Base-by-base conservation (phyloP, 257 asterid species). In the Lycium ferocissimum region DNA sequence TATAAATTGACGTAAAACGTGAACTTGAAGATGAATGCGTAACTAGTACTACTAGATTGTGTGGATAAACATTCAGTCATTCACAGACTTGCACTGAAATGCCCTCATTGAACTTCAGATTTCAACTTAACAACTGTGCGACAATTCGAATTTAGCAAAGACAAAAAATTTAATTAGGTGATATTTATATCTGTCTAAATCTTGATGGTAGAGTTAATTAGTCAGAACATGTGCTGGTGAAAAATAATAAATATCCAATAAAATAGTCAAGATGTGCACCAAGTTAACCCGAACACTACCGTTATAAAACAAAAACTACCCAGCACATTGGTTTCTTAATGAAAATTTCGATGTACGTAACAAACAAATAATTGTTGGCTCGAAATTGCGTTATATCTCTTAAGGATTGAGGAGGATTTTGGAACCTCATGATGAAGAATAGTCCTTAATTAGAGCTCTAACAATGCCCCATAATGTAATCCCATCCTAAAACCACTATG, bases 141-240 rank as follows among this genome's bases (percentile, higher is more conserved):
- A 58, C 26, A 17, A 1, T 58, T 58, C 26, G 18, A 17, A 58
- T 18, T 54, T 26, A 26, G 33, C 33, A 26, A 26, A n/a, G n/a
- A n/a, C n/a, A n/a, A n/a, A n/a, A n/a, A n/a, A n/a, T n/a, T n/a
- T n/a, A n/a, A n/a, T n/a, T n/a, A n/a, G n/a, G n/a, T 26, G 33
- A 26, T 26, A 26, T 26, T 26, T 26, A 26, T 26, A 26, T 26
- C 33, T 26, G 33, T 26, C 33, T 26, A 26, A 26, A 26, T 26
- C 33, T 26, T 26, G 33, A 26, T 1, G 33, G 33, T 26, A 26
- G 18, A 54, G 18, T 54, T 12, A 54, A 54, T 54, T 54, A 13
- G 0, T 54, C 6, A 0, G 1, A 11, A 0, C 11, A 3, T 54
- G 15, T 0, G 7, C 7, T 13, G 17, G 17, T 3, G 15, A 54